These are phyloP conservation scores for Phytophthora cajani DNA, from an alignment of 352 stramenopile genomes.

Conservation along the genomic window DNA sequence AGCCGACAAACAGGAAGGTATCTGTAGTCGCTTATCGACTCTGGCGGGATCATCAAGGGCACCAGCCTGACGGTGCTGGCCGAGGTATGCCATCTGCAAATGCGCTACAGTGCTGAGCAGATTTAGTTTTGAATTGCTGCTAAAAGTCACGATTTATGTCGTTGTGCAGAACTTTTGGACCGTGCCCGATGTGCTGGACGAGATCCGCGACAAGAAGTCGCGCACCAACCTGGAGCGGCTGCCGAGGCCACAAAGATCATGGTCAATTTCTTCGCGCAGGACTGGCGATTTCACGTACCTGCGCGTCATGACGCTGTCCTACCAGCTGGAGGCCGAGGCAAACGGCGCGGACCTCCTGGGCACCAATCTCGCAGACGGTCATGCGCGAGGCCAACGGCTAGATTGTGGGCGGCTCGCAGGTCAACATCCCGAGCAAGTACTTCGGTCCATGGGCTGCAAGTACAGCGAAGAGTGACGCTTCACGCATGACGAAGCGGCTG, in stretches of 20 bases:
- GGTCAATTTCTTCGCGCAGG: conserved; percentile 83
- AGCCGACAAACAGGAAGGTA: conserved; percentile 72
- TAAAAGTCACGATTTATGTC: conserved; percentile 20
- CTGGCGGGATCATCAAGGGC: conserved; percentile 89
- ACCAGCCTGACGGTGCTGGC: conserved; percentile 77
- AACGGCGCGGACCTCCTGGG: conserved; percentile 77
- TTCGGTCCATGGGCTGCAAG: too few relatives aligned
- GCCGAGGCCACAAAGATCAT: conserved; percentile 83
- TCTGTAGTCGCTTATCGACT: conserved; percentile 88
- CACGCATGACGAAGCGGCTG: too few relatives aligned
- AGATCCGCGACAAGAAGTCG: conserved; percentile 87
- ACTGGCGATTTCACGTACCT: conserved; percentile 88
- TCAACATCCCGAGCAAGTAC: too few relatives aligned
- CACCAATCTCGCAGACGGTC: conserved; percentile 64
- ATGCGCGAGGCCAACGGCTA: too few relatives aligned
- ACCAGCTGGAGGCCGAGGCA: conserved; percentile 83
- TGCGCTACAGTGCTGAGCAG: neutral
- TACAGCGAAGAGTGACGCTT: too few relatives aligned
- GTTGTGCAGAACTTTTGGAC: conserved; percentile 81
- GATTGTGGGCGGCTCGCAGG: too few relatives aligned
- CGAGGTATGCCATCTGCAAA: conserved; percentile 57
- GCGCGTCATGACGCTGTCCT: conserved; percentile 88
- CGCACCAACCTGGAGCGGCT: conserved; percentile 73
- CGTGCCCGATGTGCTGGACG: conserved; percentile 80
- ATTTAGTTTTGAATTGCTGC: neutral